phyloP scores from a whole-genome alignment of 2,329 filamentous ascomycete species.

The Penicillium italicum region DNA sequence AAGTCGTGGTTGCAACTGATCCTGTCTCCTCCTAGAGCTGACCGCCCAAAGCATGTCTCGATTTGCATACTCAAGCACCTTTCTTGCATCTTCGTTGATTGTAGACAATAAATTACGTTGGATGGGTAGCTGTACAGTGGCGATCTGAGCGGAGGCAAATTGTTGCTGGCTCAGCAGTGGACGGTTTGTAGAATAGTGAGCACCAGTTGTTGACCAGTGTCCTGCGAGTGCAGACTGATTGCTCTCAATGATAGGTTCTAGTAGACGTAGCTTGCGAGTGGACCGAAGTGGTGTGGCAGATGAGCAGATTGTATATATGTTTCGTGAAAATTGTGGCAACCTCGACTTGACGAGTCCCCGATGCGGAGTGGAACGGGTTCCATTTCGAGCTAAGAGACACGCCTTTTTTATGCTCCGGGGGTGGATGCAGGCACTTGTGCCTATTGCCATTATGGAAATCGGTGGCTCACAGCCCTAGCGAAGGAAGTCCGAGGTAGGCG shows the following conservation, averaged over 20 bases:
- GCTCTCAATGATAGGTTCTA: too few relatives aligned
- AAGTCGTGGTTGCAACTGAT: neutral
- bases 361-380: neutral
- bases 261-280: neutral
- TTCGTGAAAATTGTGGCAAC: neutral
- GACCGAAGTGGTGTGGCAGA: neutral
- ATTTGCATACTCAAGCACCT: neutral
- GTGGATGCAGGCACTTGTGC: conserved; percentile 5
- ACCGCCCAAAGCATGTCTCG: neutral
- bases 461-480: neutral
- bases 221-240: neutral
- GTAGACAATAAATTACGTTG: neutral
- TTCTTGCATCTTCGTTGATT: neutral
- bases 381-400: neutral
- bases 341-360: neutral
- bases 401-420: conserved; percentile 5
- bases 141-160: neutral
- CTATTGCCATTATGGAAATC: conserved; percentile 11
- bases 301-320: conserved; percentile 2
- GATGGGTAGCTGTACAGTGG: neutral
- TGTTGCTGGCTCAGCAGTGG: neutral
- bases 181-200: neutral
- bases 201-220: neutral
- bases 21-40: neutral
- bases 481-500: neutral